Conservation (phyloP, 306 rosid genomes). For the Sophora flavescens region DNA sequence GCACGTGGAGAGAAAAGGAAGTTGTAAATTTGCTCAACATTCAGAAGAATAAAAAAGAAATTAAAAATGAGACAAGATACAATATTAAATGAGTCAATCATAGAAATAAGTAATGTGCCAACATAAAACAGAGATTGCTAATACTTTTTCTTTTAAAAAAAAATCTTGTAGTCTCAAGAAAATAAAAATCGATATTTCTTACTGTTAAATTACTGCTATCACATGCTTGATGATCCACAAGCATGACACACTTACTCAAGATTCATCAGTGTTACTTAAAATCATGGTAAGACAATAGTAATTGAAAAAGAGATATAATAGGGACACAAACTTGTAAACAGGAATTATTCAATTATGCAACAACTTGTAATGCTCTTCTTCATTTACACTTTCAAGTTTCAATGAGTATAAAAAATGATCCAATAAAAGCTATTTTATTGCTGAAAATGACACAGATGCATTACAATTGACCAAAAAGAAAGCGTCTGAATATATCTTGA, state of each 20-base stretch:
- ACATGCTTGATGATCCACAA: neutral
- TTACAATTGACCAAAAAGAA: neutral
- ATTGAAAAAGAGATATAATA: neutral
- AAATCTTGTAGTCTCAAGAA: neutral
- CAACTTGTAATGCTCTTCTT: constrained; percentile 20
- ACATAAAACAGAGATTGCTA: neutral
- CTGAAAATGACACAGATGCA: neutral
- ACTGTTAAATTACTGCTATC: constrained; percentile 6
- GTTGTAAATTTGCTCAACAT: constrained; percentile 16
- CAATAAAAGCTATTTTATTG: neutral
- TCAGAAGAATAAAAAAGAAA: neutral
- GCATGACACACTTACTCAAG: constrained; percentile 7
- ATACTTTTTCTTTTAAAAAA: neutral
- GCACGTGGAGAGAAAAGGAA: constrained; percentile 24
- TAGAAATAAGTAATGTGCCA: constrained; percentile 5
- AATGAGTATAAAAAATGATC: neutral
- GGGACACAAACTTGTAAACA: neutral
- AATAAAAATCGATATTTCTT: neutral
- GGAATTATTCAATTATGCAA: constrained; percentile 25
- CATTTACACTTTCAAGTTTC: neutral
- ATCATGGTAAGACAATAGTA: neutral
- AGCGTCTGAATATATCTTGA: neutral
- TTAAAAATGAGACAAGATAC: neutral
- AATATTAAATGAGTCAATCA: neutral
- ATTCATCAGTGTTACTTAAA: constrained; percentile 14